A percentile compares a stretch with the other conserved stretches of the same genome.
phyloP scores from a whole-genome alignment of 2,329 filamentous ascomycete species.

The Fusarium lyarnte region DNA sequence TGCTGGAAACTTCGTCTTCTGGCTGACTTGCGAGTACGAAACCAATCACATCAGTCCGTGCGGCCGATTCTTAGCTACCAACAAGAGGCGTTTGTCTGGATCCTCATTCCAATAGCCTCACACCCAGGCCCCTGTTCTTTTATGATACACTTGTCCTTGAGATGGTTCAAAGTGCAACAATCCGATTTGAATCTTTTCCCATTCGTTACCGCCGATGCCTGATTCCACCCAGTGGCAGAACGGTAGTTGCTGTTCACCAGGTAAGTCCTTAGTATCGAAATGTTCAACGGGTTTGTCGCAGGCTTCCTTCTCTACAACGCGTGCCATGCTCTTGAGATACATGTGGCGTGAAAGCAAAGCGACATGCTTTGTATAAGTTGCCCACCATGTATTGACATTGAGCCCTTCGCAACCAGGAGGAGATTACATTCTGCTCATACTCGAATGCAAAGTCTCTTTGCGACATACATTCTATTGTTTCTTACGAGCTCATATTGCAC shows the following conservation, averaged over 20 bases:
- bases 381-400: not conserved
- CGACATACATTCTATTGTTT: conserved; percentile 4
- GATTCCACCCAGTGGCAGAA: conserved; percentile 10
- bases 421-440: conserved; percentile 15
- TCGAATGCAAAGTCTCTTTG: conserved; percentile 4
- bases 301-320: conserved; percentile 5
- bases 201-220: not conserved
- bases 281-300: not conserved
- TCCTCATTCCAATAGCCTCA: conserved; percentile 37
- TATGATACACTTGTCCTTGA: conserved; percentile 20
- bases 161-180: conserved; percentile 8
- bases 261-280: not conserved
- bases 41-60: conserved; percentile 38
- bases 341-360: conserved; percentile 13
- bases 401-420: conserved; percentile 15
- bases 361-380: not conserved
- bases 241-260: not conserved
- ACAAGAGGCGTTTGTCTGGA: conserved; percentile 41
- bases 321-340: conserved; percentile 24
- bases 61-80: conserved; percentile 36
- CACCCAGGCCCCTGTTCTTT: conserved; percentile 36
- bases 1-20: conserved; percentile 28
- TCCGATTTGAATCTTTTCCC: conserved; percentile 10
- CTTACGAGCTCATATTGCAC: conserved; percentile 24
- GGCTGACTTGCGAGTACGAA: conserved; percentile 34